These are phyloP conservation scores for Coniosporium apollinis DNA, from an alignment of 495 filamentous ascomycete genomes.

Conservation along the genomic window DNA sequence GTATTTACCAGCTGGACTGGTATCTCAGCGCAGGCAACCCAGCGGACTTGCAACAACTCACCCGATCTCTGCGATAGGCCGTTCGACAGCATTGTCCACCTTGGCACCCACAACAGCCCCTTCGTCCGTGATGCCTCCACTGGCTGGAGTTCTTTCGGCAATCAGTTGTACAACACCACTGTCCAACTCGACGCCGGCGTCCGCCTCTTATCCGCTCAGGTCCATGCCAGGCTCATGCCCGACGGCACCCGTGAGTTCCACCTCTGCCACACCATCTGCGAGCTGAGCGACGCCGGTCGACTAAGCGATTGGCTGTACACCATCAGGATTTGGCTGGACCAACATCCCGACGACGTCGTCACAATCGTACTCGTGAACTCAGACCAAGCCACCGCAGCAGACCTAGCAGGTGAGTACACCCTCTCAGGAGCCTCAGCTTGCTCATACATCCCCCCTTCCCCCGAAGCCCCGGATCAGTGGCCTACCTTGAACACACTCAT, in stretches of 20 bases:
- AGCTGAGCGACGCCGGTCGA: slow-evolving; percentile 19
- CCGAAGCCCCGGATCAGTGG: slow-evolving; percentile 12
- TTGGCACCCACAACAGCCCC: slow-evolving; percentile 48
- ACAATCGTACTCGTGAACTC: slow-evolving; percentile 25
- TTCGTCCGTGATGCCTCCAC: slow-evolving; percentile 37
- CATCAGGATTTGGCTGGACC: slow-evolving; percentile 22
- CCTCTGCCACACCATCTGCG: slow-evolving; percentile 22
- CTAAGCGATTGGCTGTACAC: slow-evolving; percentile 17
- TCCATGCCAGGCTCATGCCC: slow-evolving; percentile 11
- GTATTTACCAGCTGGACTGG: no score
- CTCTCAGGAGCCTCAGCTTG: slow-evolving; percentile 15
- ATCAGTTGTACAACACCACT: slow-evolving; percentile 23
- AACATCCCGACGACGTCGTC: slow-evolving; percentile 24
- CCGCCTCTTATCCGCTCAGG: slow-evolving; percentile 21
- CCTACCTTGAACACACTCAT: slow-evolving; percentile 22
- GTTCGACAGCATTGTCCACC: slow-evolving; percentile 46
- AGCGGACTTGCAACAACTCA: slow-evolving; percentile 50
- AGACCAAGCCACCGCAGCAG: slow-evolving; percentile 7
- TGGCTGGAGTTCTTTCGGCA: slow-evolving; percentile 16
- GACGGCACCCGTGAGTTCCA: slow-evolving; percentile 13
- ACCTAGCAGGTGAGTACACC: slow-evolving; percentile 15
- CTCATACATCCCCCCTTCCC: slow-evolving; percentile 16
- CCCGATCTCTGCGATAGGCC: slow-evolving; percentile 39
- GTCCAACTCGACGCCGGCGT: slow-evolving; percentile 23
- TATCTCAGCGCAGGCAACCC: no score